These are phyloP conservation scores for Lupinus albus DNA, from an alignment of 306 rosid species.

Conservation along the genomic window DNA sequence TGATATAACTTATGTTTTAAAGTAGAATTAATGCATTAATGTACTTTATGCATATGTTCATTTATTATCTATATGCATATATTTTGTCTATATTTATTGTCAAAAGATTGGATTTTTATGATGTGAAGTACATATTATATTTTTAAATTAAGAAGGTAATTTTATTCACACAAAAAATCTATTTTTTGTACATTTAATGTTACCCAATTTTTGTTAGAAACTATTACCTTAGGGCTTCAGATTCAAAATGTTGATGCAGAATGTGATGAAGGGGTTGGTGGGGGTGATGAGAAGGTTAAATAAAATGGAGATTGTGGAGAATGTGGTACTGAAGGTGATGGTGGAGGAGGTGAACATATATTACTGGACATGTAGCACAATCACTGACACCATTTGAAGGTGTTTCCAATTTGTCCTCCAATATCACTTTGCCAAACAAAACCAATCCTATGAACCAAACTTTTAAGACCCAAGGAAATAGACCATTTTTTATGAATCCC, in stretches of 20 bases:
- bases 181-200: no score
- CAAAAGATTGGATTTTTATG: no score
- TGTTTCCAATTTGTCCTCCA: slow-evolving; percentile 36
- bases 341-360: slow-evolving; percentile 74
- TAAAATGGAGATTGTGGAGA: slow-evolving; percentile 33
- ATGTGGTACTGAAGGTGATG: slow-evolving; percentile 33
- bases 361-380: slow-evolving; percentile 66
- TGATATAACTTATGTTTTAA: no score
- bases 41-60: no score
- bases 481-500: slow-evolving; percentile 3
- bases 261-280: slow-evolving; percentile 43
- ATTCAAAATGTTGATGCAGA: background rate
- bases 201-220: no score
- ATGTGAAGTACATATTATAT: no score
- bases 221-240: no score
- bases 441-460: slow-evolving; percentile 40
- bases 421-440: slow-evolving; percentile 38
- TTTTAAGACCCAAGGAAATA: slow-evolving; percentile 42
- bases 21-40: no score
- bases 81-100: no score
- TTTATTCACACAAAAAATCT: no score
- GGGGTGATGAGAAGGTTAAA: slow-evolving; percentile 27
- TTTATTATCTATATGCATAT: no score
- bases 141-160: no score
- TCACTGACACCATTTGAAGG: slow-evolving; percentile 55